Evolutionary conservation across 306 rosid species (phyloP), one percentile per base, ranked within the genome.

Genomic region (Prunus padus): DNA sequence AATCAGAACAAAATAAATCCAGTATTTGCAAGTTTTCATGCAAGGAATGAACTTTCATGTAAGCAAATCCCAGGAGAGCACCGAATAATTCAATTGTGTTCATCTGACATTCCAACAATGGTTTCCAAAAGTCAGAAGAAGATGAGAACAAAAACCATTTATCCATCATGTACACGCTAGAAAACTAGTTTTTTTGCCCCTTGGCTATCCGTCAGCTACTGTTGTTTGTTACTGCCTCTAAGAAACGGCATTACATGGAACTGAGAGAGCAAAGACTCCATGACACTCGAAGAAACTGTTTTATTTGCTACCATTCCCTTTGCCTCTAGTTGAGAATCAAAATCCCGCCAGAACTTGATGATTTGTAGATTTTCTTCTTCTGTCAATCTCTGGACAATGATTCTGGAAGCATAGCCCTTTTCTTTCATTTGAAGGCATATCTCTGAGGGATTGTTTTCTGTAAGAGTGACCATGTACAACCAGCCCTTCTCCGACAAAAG

Each of bases 321-420:
- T 19, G 72, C 86, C 76, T 70, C 83, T 28, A 4, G 66, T 59
- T 56, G 69, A 76, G 19, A 11, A 69, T 90, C 89, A 18, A 56
- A 19, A 83, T 88, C 87, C 57, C 88, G 84, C 99, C 99, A 95
- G 83, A 95, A 95, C 86, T 95, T 92, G 80, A 95, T 90, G 71
- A 92, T 83, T 67, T 88, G 99, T 42, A 95, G 96, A 83, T 87
- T 88, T 80, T 95, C 99, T 83, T 92, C 97, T 73, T 90, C 99
- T 30, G 97, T 92, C 7, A 92, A 87, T 82, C 98, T 90, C 76
- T 96, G 98, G 67, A 96, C 81, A 72, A 90, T 78, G 74, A 96
- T 90, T 79, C 89, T 85, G 30, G 96, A 84, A 75, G 90, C 97
- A 76, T 89, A 96, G 15, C 99, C 97, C 77, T 83, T 92, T 73